Conservation (phyloP, 2,329 filamentous ascomycete species). For the Clarireedia homoeocarpa region DNA sequence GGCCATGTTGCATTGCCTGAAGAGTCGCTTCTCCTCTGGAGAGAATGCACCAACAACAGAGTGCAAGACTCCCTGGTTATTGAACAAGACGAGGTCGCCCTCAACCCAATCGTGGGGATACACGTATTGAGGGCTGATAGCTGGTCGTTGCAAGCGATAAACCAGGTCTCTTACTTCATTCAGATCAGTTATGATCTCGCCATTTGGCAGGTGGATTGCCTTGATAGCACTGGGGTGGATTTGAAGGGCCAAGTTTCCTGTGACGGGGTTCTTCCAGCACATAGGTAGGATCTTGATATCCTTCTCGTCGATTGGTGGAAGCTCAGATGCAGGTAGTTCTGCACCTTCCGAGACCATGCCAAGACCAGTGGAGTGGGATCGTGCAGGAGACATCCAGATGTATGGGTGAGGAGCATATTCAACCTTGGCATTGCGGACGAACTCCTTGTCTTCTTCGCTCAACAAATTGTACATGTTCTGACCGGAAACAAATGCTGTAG, state of each 20-base stretch:
- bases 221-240: slow-evolving; percentile 66
- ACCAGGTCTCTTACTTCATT: slow-evolving; percentile 59
- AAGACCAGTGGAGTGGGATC: slow-evolving; percentile 59
- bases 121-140: slow-evolving; percentile 59
- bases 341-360: slow-evolving; percentile 60
- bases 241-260: slow-evolving; percentile 60
- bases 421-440: slow-evolving; percentile 57
- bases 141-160: slow-evolving; percentile 64
- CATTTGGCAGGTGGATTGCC: slow-evolving; percentile 59
- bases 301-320: slow-evolving; percentile 56
- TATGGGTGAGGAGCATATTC: slow-evolving; percentile 77
- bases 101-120: slow-evolving; percentile 73
- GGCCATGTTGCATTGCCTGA: slow-evolving; percentile 75
- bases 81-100: slow-evolving; percentile 70
- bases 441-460: slow-evolving; percentile 56
- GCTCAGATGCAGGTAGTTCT: slow-evolving; percentile 50
- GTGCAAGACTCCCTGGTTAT: slow-evolving; percentile 69
- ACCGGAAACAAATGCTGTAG: slow-evolving; percentile 67
- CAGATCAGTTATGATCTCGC: slow-evolving; percentile 62
- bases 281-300: slow-evolving; percentile 69
- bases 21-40: slow-evolving; percentile 65
- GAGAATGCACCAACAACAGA: slow-evolving; percentile 68
- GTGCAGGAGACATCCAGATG: slow-evolving; percentile 69
- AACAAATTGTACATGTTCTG: slow-evolving; percentile 64
- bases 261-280: slow-evolving; percentile 70